A percentile compares a stretch with the other conserved stretches of the same genome.
Conservation (phyloP, 805 yeast species). For the Komagataella phaffii region DNA sequence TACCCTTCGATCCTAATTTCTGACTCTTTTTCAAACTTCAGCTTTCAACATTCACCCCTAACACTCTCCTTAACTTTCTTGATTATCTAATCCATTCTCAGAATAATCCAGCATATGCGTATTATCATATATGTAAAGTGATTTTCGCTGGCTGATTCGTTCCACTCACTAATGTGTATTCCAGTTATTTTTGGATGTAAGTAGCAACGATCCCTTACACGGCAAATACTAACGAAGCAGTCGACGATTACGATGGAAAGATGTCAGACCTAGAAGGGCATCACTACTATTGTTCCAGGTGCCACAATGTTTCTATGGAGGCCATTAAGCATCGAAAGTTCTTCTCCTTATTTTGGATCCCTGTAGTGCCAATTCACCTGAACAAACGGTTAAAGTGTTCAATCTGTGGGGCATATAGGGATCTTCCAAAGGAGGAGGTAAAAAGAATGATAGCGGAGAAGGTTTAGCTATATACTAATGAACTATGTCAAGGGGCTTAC, state of each 20-base stretch:
- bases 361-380: slow-evolving; percentile 12
- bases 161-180: not conserved
- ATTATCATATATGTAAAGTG: not conserved
- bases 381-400: slow-evolving; percentile 11
- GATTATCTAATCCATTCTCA: not conserved
- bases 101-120: not conserved
- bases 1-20: too few relatives aligned
- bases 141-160: not conserved
- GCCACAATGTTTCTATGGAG: slow-evolving; percentile 14
- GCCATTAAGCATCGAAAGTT: slow-evolving; percentile 10
- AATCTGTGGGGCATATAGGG: slow-evolving; percentile 10
- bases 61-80: not conserved
- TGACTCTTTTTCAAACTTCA: too few relatives aligned
- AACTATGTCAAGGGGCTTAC: not conserved
- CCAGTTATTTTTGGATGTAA: not conserved
- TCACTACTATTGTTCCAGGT: slow-evolving; percentile 11
- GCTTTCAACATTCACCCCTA: too few relatives aligned
- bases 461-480: not conserved
- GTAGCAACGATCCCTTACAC: not conserved
- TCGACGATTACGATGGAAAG: not conserved
- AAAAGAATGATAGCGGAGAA: not conserved
- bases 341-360: slow-evolving; percentile 13
- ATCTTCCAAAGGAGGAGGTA: slow-evolving; percentile 4
- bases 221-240: not conserved
- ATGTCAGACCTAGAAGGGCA: not conserved